Percentiles rank a stretch among this genome's conserved stretches.
Conservation (phyloP, 768 basidiomycete genomes). For the Leccinellum albellum region DNA sequence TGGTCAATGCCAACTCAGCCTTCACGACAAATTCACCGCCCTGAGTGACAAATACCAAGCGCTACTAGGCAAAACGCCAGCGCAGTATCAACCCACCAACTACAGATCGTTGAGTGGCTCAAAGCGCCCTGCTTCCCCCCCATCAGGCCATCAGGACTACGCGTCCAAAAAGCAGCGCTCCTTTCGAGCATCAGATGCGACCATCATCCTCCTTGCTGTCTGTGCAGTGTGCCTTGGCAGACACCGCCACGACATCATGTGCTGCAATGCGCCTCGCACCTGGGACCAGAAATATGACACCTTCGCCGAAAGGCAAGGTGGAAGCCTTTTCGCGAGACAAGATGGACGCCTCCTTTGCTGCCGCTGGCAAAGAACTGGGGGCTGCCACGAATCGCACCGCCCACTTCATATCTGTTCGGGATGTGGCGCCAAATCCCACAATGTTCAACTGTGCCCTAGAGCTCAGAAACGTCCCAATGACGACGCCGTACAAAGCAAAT, state of each 20-base stretch:
- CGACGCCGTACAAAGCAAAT: background rate
- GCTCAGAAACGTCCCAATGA: background rate
- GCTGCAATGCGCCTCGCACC: background rate
- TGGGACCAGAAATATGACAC: background rate
- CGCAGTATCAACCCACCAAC: background rate
- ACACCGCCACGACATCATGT: background rate
- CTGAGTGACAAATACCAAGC: background rate
- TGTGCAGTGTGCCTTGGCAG: background rate
- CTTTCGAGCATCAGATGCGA: background rate
- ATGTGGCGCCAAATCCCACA: background rate
- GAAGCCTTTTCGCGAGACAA: background rate
- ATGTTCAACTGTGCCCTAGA: background rate
- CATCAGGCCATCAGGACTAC: background rate
- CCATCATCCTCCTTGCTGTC: background rate
- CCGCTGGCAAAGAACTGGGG: background rate
- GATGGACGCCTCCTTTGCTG: background rate
- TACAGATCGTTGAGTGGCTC: background rate
- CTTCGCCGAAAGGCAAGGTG: background rate
- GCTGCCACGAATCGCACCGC: background rate
- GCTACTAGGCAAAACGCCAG: background rate
- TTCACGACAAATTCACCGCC: background rate
- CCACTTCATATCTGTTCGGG: background rate
- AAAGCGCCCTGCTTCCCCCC: background rate
- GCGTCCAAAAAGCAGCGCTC: background rate
- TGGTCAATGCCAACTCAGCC: background rate